Evolutionary conservation across 192 early-diverging fungal genomes (phyloP), one percentile per base, ranked within the genome.

Genomic region (Gigaspora rosea): DNA sequence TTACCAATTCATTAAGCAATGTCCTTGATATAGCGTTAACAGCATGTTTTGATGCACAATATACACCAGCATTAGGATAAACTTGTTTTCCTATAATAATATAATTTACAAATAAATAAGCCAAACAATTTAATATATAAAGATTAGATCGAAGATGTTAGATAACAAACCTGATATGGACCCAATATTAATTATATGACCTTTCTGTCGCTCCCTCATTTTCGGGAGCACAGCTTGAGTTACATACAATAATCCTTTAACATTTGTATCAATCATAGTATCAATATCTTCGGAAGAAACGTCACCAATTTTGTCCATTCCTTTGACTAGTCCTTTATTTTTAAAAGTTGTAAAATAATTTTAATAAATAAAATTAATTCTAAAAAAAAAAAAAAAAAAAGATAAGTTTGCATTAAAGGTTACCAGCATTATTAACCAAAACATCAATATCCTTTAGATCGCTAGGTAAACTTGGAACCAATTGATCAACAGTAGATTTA

Each of bases 401-500:
- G 27, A 0, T n/a, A 22, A 41, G 3, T 48, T n/a, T 0, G 27
- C 27, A 27, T 27, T 61, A 67, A 0, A 13, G 15, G 62, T 22
- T 73, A 76, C 90, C 95, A 13, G 95, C 95, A 81, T 96, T 96
- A 87, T 97, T 96, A 20, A 97, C 91, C 20, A 97, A 82, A 0
- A 96, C 85, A 81, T 96, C 91, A 13, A 97, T 82, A 56, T 85
- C 79, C 4, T 87, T 80, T 70, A 92, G 85, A 0, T 82, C 79
- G 8, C 66, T 74, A 0, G 93, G 91, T 5, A 95, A 85, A 22
- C 35, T 77, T 2, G 78, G 16, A 15, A 92, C 68, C 4, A 82
- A 85, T 10, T 73, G 48, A 46, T 85, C 77, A 57, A 94, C 88
- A 4, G 87, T 82, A 12, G 80, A 71, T 4, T 86, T 76, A 75